Base-by-base conservation (phyloP, 2,329 filamentous ascomycete genomes). In the Bertia moriformis region DNA sequence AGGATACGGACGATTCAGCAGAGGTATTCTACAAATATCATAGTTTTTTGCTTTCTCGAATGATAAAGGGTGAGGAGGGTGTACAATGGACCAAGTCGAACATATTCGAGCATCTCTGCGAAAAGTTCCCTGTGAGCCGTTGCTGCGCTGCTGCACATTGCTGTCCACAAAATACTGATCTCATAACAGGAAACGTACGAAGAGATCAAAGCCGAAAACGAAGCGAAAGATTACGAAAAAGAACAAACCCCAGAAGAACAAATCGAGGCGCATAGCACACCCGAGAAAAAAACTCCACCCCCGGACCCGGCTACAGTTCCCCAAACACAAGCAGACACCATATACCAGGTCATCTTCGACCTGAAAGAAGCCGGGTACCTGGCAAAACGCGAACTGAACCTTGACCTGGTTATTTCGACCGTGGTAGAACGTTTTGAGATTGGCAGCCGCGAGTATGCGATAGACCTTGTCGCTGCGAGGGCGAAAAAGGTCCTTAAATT, bases 1-100 rank as follows among this genome's bases (percentile, higher is more conserved):
- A 65, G 43, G 60, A 61, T 42, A 52, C 54, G 14, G 60, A 65
- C 33, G 61, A 66, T 39, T 61, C 62, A n/a, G 57, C 56, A 18
- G 63, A 64, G 40, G 57, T 60, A 2, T 63, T 67, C 38, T 52
- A 62, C 40, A 59, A 59, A 41, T 61, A 67, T 42, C 57, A 58
- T 39, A 45, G 49, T 27, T 67, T 66, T 43, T 48, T 67, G n/a
- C 53, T 67, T 13, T 57, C 53, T 15, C 58, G 61, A 32, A 67
- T 67, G 63, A 46, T 65, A 14, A 58, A 60, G 43, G 60, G 57
- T 3, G 56, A 59, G 42, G 62, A 65, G 45, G 54, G 53, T 36
- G 49, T 65, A 24, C 51, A 63, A 38, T 67, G 64, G 64, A 51
- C 52, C 4, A 54, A 55, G 24, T 62, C 61, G 5, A 56, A 56